Evolutionary conservation across 257 asterid species (phyloP), one percentile per base, ranked within the genome.

Genomic region (Solanum dulcamara): DNA sequence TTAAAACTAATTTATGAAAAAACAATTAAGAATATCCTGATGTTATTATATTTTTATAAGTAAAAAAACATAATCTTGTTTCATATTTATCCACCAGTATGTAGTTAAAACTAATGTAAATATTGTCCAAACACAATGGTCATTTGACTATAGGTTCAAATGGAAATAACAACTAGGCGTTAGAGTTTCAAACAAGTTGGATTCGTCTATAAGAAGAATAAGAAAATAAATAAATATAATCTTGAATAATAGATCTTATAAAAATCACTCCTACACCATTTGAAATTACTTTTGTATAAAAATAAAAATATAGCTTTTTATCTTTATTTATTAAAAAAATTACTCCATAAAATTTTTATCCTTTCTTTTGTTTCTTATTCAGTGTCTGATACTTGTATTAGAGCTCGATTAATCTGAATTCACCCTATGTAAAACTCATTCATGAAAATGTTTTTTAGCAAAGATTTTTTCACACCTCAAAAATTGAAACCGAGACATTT

Each of bases 301-400:
- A 57, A n/a, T 10, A n/a, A 50, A 55, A 55, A 55, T 53, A 53
- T 53, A n/a, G 8, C 0, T 3, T 9, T 1, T 0, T 9, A 57
- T n/a, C n/a, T 57, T 4, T 4, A 57, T 57, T 57, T 57, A 57
- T 57, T 53, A 20, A 10, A 0, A n/a, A 57, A 57, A 6, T 15
- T n/a, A 57, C 15, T 57, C 7, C 14, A 57, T 57, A 57, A n/a
- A 57, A 3, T 10, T 57, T 0, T 2, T 57, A 10, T 22, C 24
- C 3, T n/a, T 57, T 57, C 9, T 8, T 2, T 22, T 57, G 22
- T 22, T 57, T n/a, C 0, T n/a, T n/a, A 22, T 9, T 15, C 0
- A 0, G 9, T 22, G 9, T n/a, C n/a, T 0, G 1, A 57, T 57
- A 2, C 1, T 10, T n/a, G 7, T 57, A 57, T 57, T 1, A n/a